Percentiles rank a stretch among this genome's conserved stretches.
These are phyloP conservation scores for Neolentinus lepideus DNA, from an alignment of 1,284 basidiomycete genomes.

Conservation along the genomic window DNA sequence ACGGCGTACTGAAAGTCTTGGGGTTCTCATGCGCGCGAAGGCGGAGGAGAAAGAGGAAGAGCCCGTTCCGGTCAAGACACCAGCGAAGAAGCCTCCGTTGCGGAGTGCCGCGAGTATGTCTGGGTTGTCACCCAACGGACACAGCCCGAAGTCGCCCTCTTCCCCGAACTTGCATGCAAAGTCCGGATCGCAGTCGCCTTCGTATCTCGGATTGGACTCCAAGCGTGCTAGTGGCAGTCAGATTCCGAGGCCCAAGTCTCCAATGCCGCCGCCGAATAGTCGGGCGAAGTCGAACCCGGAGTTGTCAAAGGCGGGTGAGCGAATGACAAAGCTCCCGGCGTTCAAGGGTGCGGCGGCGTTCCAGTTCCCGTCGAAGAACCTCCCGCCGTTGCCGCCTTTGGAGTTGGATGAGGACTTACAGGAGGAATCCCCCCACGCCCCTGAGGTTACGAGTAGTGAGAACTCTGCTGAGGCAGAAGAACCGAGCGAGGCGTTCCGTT, in stretches of 20 bases:
- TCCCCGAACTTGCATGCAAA: not conserved
- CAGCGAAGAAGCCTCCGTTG: not conserved
- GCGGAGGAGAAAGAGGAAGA: not conserved
- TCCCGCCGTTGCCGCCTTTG: conserved; percentile 13
- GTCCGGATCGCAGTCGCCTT: not conserved
- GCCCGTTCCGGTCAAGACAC: not conserved
- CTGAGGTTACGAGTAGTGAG: not conserved
- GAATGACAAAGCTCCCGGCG: not conserved
- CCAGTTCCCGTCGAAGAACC: not conserved
- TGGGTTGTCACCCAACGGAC: not conserved
- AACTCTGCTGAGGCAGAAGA: not conserved
- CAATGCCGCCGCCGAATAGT: conserved; percentile 9
- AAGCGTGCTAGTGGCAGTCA: conserved; percentile 5
- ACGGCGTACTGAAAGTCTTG: not conserved
- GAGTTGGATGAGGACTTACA: conserved; percentile 26
- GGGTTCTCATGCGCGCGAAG: not conserved
- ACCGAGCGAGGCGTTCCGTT: not conserved
- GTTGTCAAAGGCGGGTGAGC: not conserved
- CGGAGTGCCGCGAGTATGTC: not conserved
- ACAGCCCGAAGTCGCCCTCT: not conserved
- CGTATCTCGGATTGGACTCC: not conserved
- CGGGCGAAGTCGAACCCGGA: not conserved
- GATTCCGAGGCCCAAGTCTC: conserved; percentile 14
- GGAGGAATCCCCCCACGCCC: not conserved
- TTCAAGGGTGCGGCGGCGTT: not conserved